Conservation (phyloP, 805 yeast genomes). For the Cyberlindnera americana region DNA sequence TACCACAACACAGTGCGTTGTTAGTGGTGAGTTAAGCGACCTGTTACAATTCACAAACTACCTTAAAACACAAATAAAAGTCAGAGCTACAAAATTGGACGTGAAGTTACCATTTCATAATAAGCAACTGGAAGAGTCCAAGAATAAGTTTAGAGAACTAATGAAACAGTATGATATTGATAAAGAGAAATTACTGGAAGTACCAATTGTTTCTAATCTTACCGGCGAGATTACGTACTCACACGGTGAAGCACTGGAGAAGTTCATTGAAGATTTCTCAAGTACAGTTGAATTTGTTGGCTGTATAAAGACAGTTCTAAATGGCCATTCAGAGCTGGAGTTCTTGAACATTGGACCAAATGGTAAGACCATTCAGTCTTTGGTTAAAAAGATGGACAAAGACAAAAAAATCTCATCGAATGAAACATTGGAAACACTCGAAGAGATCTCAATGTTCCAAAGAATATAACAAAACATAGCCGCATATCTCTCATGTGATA, state of each 20-base stretch:
- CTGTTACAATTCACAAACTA: conserved; percentile 14
- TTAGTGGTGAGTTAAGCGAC: conserved; percentile 34
- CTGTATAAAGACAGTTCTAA: conserved; percentile 29
- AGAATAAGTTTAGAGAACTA: conserved; percentile 25
- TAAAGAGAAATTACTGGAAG: conserved; percentile 16
- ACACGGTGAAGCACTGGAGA: conserved; percentile 27
- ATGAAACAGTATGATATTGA: conserved; percentile 11
- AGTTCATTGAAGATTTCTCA: conserved; percentile 38
- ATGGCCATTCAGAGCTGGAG: conserved; percentile 2
- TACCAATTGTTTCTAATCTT: conserved; percentile 39
- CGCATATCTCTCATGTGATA: no score
- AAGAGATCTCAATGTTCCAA: conserved; percentile 7
- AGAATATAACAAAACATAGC: no score
- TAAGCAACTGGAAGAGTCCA: conserved; percentile 32
- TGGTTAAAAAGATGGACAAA: conserved; percentile 16
- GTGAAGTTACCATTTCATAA: conserved; percentile 45
- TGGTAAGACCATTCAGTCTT: conserved; percentile 18
- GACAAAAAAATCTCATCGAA: conserved; percentile 8
- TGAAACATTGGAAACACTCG: conserved; percentile 9
- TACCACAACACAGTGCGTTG: conserved; percentile 35
- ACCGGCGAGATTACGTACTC: conserved; percentile 29
- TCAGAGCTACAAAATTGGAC: conserved; percentile 32
- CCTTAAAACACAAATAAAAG: conserved; percentile 21
- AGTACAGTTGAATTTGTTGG: conserved; percentile 43
- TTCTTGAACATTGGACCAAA: conserved; percentile 27